Evolutionary conservation across 2,329 filamentous ascomycete species (phyloP).

Genomic region (Trichoderma polysporum): DNA sequence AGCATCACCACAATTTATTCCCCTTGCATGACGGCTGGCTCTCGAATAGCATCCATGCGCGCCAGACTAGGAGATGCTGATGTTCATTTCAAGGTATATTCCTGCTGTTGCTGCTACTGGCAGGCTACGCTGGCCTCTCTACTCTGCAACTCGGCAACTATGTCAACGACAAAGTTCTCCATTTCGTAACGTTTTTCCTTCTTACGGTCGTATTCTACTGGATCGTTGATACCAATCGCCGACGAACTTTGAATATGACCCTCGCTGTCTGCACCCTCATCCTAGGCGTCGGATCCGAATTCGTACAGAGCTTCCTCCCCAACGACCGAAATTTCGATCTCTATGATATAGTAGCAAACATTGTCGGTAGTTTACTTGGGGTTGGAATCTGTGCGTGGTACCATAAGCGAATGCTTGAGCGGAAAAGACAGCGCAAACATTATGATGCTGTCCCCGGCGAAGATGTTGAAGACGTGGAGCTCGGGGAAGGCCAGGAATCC

Average conservation of each 20-base stretch:
- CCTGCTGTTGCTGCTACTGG: conserved; percentile 67
- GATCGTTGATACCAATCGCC: conserved; percentile 87
- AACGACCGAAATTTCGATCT: conserved; percentile 72
- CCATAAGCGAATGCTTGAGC: conserved; percentile 91
- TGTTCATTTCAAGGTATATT: conserved; percentile 57
- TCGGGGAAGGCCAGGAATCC: conserved; percentile 70
- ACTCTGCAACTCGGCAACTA: conserved; percentile 53
- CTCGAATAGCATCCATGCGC: not conserved
- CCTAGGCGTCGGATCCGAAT: conserved; percentile 71
- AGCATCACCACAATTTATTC: not conserved
- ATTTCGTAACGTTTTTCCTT: conserved; percentile 84
- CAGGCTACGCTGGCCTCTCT: conserved; percentile 79
- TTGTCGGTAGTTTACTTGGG: conserved; percentile 72
- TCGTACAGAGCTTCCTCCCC: conserved; percentile 72
- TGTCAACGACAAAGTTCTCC: conserved; percentile 88
- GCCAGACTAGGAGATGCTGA: not conserved
- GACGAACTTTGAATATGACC: conserved; percentile 81
- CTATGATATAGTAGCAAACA: conserved; percentile 84
- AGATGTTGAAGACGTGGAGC: conserved; percentile 68
- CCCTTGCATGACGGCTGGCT: not conserved
- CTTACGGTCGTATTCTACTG: conserved; percentile 92
- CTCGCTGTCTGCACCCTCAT: conserved; percentile 73
- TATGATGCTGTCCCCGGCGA: conserved; percentile 70
- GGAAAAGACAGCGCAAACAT: conserved; percentile 70
- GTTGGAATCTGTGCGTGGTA: conserved; percentile 83